These are phyloP conservation scores for Schizochytrium sp. DNA, from an alignment of 108 stramenopile genomes.

Conservation along the genomic window DNA sequence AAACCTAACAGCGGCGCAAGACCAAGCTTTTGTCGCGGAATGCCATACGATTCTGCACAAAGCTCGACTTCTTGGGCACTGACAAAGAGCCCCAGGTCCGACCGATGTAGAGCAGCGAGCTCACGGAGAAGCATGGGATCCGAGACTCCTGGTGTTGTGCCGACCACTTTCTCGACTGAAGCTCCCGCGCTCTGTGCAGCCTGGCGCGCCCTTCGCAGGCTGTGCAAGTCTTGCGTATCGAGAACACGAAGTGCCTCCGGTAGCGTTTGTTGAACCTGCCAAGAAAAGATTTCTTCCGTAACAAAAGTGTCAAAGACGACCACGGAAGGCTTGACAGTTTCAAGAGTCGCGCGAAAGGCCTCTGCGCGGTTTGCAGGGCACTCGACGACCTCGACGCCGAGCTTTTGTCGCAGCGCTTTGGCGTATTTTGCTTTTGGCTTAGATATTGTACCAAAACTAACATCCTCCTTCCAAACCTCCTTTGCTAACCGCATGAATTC, in stretches of 20 bases:
- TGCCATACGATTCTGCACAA: constrained; percentile 25
- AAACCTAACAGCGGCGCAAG: constrained; percentile 52
- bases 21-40: constrained; percentile 40
- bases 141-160: background rate
- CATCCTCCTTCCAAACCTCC: background rate
- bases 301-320: constrained; percentile 67
- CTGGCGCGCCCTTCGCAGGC: constrained; percentile 51
- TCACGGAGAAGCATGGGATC: constrained; percentile 46
- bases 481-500: background rate
- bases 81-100: constrained; percentile 59
- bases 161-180: background rate
- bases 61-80: constrained; percentile 48
- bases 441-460: background rate
- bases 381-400: background rate
- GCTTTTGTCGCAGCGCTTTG: background rate
- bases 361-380: background rate
- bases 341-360: background rate
- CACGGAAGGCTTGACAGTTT: background rate
- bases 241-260: constrained; percentile 52
- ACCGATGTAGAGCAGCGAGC: constrained; percentile 44
- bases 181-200: constrained; percentile 30
- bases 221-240: constrained; percentile 77
- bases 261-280: constrained; percentile 39
- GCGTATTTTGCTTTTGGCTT: background rate
- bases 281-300: constrained; percentile 63